Evolutionary conservation across 1,284 basidiomycete species (phyloP).

Genomic region (Cutaneotrichosporon sp.): DNA sequence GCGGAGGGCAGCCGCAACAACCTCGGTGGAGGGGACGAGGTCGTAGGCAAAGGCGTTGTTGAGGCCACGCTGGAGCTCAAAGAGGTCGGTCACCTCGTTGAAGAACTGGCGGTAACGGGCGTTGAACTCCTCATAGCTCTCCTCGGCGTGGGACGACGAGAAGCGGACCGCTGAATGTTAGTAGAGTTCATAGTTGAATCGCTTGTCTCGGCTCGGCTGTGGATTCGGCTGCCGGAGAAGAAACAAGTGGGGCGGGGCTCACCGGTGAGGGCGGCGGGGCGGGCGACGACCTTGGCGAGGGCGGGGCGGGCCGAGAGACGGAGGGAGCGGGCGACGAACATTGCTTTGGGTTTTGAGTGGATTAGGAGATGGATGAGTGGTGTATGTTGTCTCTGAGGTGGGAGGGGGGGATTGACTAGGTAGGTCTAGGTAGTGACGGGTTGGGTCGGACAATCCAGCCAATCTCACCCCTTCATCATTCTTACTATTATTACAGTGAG

Average conservation of each 20-base stretch:
- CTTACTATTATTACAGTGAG: no score
- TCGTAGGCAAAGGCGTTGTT: conserved; percentile 99
- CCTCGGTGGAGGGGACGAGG: conserved; percentile 84
- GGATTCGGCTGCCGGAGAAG: no score
- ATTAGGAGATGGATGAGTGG: conserved; percentile 3
- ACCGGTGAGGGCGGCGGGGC: conserved; percentile 44
- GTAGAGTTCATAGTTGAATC: not conserved
- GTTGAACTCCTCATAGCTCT: conserved; percentile 92
- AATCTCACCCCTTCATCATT: not conserved
- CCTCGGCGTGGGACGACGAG: conserved; percentile 49
- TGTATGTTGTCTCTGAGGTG: not conserved
- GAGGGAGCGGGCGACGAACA: conserved; percentile 40
- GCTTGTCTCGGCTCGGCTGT: no score
- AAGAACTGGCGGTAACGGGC: conserved; percentile 93
- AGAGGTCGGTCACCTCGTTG: conserved; percentile 86
- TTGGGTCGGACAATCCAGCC: conserved; percentile 2
- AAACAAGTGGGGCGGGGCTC: conserved; percentile 19
- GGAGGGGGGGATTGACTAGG: not conserved
- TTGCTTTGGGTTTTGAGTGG: conserved; percentile 12
- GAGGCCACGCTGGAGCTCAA: conserved; percentile 94
- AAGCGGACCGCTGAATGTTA: conserved; percentile 34
- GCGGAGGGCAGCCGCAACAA: conserved; percentile 85
- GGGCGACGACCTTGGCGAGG: conserved; percentile 25
- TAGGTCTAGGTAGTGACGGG: not conserved
- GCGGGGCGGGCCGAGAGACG: conserved; percentile 39